Base-by-base conservation (phyloP, 805 yeast genomes). In the Spathaspora arborariae region DNA sequence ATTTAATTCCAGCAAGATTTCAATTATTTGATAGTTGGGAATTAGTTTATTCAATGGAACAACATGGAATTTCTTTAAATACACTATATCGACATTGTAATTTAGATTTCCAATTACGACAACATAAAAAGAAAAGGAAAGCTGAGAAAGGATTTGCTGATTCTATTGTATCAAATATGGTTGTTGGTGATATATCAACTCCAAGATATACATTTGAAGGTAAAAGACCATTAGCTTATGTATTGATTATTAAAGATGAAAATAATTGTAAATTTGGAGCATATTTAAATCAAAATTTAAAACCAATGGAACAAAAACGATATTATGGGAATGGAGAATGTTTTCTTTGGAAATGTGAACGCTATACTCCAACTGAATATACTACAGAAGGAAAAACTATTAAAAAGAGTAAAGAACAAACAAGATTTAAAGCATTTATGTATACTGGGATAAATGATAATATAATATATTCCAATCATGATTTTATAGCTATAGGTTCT, bases 291-390 rank as follows among this genome's bases (percentile, higher is more conserved):
- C 96, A 88, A 54, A 72, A 78, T 45, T 74, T 87, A 48, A 81
- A 78, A 48, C 85, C 90, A 1, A 78, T 83, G 47, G 95, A 88
- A 42, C 78, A 79, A 42, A 80, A 80, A 56, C 74, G 88, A 47
- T 92, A 83, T 66, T 86, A 84, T 56, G 99, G 99, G 0, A 91
- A 91, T 65, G 97, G 97, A 0, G 97, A 92, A 63, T 90, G 98
- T 59, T 91, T 94, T 56, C 72, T 92, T 19, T 92, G 97, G 96
- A 86, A 84, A 53, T 58, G 78, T n/a, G 86, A 80, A 51, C 65
- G 60, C 24, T 74, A 44, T 62, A 65, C 54, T 27, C 58, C 54
- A 2, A 46, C 47, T 22, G 18, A 20, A 27, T 33, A 43, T 19
- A 13, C 33, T 27, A 10, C 33, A 27, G 35, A 30, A n/a, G 35